Evolutionary conservation across 441 rosid genomes (phyloP), one percentile per base, ranked within the genome.

Genomic region (Populus hybrid): DNA sequence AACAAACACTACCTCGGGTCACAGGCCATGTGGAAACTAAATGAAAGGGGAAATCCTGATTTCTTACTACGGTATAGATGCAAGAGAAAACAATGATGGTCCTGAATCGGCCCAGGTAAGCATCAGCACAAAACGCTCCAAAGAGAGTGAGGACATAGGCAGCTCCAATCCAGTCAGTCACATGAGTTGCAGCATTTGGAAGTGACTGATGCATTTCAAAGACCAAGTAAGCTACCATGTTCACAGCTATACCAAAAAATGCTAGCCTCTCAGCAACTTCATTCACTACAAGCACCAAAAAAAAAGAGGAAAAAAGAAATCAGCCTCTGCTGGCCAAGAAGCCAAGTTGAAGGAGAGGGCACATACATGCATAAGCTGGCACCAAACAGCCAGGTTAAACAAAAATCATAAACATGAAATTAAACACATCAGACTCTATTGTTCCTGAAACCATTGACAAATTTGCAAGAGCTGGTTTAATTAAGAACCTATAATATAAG

Each of bases 231-330:
- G 73, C 68, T 72, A 81, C 88, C 90, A 91, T 81, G 81, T 80
- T 88, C 76, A 88, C 90, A 14, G 87, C 86, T 40, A 89, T 79
- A 3, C 89, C 86, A n/a, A 78, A 89, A 65, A 88, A 89, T 2
- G 92, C 91, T n/a, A 89, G 35, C 74, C 92, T 88, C 77, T 90
- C 91, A 1, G 92, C 91, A 78, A 86, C 88, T 83, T 89, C 91
- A 35, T 86, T 90, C 69, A 42, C 92, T 87, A 72, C 56, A 80
- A 24, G 9, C 53, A 21, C n/a, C 2, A 26, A 24, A 66, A 16
- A 18, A 68, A 21, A n/a, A 9, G 1, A 2, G 6, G 11, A 38
- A 38, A 9, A 38, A 9, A 38, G 45, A 38, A 38, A 38, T 38
- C 45, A 38, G 45, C 45, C 12, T 38, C 45, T 38, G 12, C 45